Base-by-base conservation (phyloP, 768 basidiomycete species). In the Trametes cubensis region DNA sequence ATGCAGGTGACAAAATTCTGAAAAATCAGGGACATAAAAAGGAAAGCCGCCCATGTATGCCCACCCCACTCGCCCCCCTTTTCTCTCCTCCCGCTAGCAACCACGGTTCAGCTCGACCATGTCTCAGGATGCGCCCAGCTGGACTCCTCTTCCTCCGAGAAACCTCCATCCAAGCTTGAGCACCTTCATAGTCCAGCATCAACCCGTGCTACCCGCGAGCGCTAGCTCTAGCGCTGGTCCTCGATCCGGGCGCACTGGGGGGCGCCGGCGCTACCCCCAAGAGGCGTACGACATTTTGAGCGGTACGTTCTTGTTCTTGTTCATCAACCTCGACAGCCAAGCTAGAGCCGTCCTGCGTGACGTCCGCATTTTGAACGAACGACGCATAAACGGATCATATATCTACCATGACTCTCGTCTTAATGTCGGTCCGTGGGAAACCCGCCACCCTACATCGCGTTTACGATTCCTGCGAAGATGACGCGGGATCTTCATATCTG, bases 211-310 rank as follows among this genome's bases (percentile, higher is more conserved):
- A 2, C 7, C 34, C n/a, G 30, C 55, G 55, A 56, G 55, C 55
- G 55, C 55, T 23, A 42, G 39, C 30, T 17, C 40, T 6, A 15
- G 40, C 47, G 20, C 49, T 26, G 42, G 58, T 50, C 49, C 49
- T 45, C 41, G n/a, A 18, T 6, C 44, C 13, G 48, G 39, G 11
- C 48, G 48, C 40, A 41, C 25, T 28, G 57, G n/a, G 6, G 17
- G 41, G 40, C 53, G 46, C 41, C 55, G 49, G 44, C 61, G 61
- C 42, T 45, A 26, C 17, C 49, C 61, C n/a, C 41, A 39, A 26
- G 55, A 45, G 4, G 61, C 20, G 18, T 52, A 57, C 55, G 34
- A 62, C 25, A 15, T 62, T 13, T 48, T 62, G n/a, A 57, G 17
- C 15, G 50, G 61, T 62, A 47, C 38, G 61, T 62, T 11, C 17